Conservation (phyloP, 2,329 filamentous ascomycete species). For the Chrysoporthe puriensis region DNA sequence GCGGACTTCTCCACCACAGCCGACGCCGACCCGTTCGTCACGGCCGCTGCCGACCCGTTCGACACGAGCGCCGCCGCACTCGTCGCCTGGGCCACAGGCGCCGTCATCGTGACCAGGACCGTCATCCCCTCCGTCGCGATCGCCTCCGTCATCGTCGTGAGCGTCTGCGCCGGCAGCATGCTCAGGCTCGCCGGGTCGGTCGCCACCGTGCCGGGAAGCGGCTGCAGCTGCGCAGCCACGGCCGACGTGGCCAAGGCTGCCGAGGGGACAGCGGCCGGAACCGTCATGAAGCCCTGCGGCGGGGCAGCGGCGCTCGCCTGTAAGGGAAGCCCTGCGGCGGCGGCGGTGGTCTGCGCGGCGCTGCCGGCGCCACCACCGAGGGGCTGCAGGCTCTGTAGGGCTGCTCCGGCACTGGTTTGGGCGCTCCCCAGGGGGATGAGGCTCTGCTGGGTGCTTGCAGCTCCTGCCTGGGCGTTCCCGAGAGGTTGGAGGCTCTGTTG, state of each 20-base stretch:
- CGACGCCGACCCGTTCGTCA: neutral
- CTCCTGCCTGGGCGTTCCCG: neutral
- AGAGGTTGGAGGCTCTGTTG: conserved; percentile 10
- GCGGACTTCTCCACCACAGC: conserved; percentile 6
- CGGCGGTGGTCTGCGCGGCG: neutral
- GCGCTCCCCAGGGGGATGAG: too few species aligned
- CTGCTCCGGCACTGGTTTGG: too few species aligned
- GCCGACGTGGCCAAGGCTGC: neutral
- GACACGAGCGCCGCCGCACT: neutral
- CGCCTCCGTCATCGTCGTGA: conserved; percentile 21
- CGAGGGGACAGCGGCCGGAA: conserved; percentile 1
- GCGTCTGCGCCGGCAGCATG: conserved; percentile 16
- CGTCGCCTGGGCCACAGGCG: neutral
- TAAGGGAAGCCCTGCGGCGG: neutral
- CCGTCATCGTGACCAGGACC: conserved; percentile 21
- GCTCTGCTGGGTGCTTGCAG: conserved; percentile 6
- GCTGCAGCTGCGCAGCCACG: conserved; percentile 15
- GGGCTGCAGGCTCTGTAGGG: conserved; percentile 8
- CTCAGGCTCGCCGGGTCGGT: conserved; percentile 16
- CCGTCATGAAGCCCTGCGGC: conserved; percentile 14
- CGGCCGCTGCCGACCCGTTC: neutral
- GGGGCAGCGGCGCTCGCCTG: neutral
- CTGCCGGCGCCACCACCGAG: conserved; percentile 1
- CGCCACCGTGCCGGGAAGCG: conserved; percentile 12
- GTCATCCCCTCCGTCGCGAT: conserved; percentile 2